phyloP scores from a whole-genome alignment of 2,329 filamentous ascomycete species.

The Piedraia hortae region DNA sequence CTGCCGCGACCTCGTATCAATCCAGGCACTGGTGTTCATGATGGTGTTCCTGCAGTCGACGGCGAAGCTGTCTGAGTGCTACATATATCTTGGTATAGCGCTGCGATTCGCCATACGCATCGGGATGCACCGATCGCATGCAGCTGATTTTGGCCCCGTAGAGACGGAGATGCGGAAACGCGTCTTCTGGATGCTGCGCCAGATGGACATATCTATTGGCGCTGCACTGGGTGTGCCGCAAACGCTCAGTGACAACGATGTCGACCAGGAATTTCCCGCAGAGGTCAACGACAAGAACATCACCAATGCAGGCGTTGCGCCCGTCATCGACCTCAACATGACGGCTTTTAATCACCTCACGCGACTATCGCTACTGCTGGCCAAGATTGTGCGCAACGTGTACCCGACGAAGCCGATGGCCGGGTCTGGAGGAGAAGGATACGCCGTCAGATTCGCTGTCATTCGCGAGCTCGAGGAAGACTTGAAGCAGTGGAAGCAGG shows the following conservation, averaged over 20 bases:
- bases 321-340: conserved; percentile 30
- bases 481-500: conserved; percentile 33
- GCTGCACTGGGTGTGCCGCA: conserved; percentile 23
- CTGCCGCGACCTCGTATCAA: conserved; percentile 21
- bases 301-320: conserved; percentile 20
- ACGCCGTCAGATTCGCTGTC: conserved; percentile 34
- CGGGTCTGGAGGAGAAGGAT: conserved; percentile 23
- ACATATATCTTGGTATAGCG: conserved; percentile 24
- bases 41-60: conserved; percentile 25
- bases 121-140: conserved; percentile 23
- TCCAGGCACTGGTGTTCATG: conserved; percentile 26
- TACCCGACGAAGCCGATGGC: conserved; percentile 30
- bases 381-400: conserved; percentile 34
- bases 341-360: conserved; percentile 33
- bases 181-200: conserved; percentile 24
- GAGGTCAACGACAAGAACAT: conserved; percentile 25
- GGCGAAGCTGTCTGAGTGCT: conserved; percentile 24
- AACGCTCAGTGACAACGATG: conserved; percentile 21
- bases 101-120: conserved; percentile 23
- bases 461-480: conserved; percentile 37
- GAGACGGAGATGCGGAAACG: conserved; percentile 23
- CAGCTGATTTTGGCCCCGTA: conserved; percentile 19
- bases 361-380: conserved; percentile 26
- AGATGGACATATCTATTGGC: conserved; percentile 25
- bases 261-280: conserved; percentile 20